phyloP scores from a whole-genome alignment of 768 basidiomycete genomes.

The Amanita thiersii region DNA sequence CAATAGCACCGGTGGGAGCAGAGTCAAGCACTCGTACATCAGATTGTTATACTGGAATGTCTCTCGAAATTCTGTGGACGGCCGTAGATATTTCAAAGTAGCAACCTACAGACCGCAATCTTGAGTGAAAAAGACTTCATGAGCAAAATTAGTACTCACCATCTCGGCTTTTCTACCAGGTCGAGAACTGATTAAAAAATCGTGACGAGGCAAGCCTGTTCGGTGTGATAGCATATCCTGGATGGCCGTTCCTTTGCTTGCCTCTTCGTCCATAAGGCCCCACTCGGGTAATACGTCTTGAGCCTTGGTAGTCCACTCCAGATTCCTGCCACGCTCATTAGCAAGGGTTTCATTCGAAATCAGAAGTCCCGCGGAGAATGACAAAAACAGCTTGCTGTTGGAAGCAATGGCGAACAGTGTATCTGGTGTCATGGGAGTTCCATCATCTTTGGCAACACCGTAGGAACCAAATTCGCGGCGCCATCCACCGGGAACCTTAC shows the following conservation, averaged over 20 bases:
- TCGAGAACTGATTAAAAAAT: slow-evolving; percentile 23
- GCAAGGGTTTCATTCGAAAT: slow-evolving; percentile 26
- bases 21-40: slow-evolving; percentile 34
- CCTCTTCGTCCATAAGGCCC: slow-evolving; percentile 29
- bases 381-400: slow-evolving; percentile 33
- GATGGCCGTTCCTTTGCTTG: slow-evolving; percentile 23
- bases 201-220: slow-evolving; percentile 38
- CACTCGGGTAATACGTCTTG: slow-evolving; percentile 30
- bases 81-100: slow-evolving; percentile 26
- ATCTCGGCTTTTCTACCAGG: slow-evolving; percentile 26
- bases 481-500: slow-evolving; percentile 22
- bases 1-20: slow-evolving; percentile 28
- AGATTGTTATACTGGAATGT: slow-evolving; percentile 40
- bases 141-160: slow-evolving; percentile 15
- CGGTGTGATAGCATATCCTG: slow-evolving; percentile 36
- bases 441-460: slow-evolving; percentile 25
- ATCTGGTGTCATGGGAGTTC: slow-evolving; percentile 30
- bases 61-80: slow-evolving; percentile 31
- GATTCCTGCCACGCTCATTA: slow-evolving; percentile 18
- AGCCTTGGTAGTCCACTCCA: slow-evolving; percentile 30
- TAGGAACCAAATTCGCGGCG: slow-evolving; percentile 29
- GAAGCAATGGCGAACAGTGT: slow-evolving; percentile 38
- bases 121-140: not conserved
- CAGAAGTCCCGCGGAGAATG: slow-evolving; percentile 29
- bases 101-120: slow-evolving; percentile 21